These are phyloP conservation scores for Mycena pura DNA, from an alignment of 768 basidiomycete genomes.

Conservation along the genomic window DNA sequence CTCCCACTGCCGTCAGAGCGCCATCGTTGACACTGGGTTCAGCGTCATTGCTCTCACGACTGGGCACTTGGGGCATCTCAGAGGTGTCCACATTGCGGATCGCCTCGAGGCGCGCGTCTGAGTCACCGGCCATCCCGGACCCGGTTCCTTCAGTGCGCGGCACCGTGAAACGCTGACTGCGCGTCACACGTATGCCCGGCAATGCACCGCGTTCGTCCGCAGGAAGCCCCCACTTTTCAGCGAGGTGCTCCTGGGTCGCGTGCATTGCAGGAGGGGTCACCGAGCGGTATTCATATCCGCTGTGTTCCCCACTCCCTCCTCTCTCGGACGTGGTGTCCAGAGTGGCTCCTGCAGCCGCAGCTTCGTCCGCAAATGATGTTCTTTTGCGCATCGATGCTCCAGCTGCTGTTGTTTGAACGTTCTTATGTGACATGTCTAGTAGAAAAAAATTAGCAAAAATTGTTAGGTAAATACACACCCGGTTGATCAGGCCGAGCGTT, in stretches of 20 bases:
- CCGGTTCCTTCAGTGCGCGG: too few relatives aligned
- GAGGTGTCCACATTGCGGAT: too few relatives aligned
- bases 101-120: background rate
- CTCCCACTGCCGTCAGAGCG: too few relatives aligned
- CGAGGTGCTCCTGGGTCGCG: too few relatives aligned
- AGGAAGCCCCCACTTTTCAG: constrained; percentile 3
- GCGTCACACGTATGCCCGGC: background rate
- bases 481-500: constrained; percentile 16
- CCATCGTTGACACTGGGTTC: too few relatives aligned
- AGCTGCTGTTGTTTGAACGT: background rate
- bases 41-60: too few relatives aligned
- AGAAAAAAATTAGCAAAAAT: constrained; percentile 13
- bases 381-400: background rate
- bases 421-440: constrained; percentile 6
- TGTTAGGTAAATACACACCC: constrained; percentile 2
- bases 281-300: too few relatives aligned
- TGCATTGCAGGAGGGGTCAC: background rate
- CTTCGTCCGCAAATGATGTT: background rate
- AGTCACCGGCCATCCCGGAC: background rate
- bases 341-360: background rate
- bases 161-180: background rate
- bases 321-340: background rate
- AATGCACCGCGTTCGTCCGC: background rate
- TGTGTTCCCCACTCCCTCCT: background rate
- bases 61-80: too few relatives aligned